Conservation (phyloP, 2,329 filamentous ascomycete species). For the Talaromyces albobiverticillius region DNA sequence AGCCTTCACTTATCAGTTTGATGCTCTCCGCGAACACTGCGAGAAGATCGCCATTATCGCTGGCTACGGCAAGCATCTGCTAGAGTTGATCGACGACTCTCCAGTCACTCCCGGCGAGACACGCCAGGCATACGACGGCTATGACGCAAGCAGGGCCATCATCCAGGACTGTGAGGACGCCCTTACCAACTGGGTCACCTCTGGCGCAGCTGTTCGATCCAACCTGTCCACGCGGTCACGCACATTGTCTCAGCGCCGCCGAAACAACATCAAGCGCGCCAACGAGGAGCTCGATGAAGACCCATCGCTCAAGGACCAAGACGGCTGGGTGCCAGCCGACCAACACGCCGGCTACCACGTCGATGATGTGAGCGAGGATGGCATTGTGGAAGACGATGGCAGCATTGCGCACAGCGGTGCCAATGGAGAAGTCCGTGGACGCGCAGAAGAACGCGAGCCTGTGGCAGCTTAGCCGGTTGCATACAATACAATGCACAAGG, state of each 20-base stretch:
- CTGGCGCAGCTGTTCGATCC: conserved; percentile 82
- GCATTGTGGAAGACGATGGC: conserved; percentile 29
- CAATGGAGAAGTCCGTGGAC: conserved; percentile 33
- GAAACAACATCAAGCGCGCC: conserved; percentile 65
- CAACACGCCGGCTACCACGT: conserved; percentile 49
- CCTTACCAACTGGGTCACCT: conserved; percentile 92
- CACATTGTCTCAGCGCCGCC: conserved; percentile 80
- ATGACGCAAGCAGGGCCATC: conserved; percentile 96
- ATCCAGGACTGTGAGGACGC: conserved; percentile 99
- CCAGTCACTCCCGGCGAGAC: conserved; percentile 97
- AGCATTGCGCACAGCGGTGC: conserved; percentile 24
- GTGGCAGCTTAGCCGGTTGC: conserved; percentile 6
- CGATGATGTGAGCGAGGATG: conserved; percentile 44
- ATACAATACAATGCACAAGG: too few relatives aligned
- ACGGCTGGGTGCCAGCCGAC: conserved; percentile 74
- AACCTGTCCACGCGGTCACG: conserved; percentile 85
- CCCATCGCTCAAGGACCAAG: conserved; percentile 77
- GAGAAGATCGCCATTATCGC: conserved; percentile 98
- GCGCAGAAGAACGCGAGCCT: conserved; percentile 32
- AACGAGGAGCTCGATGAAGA: conserved; percentile 71
- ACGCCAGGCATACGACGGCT: conserved; percentile 91
- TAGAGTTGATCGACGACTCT: conserved; percentile 93
- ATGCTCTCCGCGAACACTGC: conserved; percentile 93
- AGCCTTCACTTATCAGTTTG: conserved; percentile 96
- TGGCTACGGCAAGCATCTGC: conserved; percentile 95